Conservation (phyloP, 495 filamentous ascomycete species). For the Penicillium paxilli region DNA sequence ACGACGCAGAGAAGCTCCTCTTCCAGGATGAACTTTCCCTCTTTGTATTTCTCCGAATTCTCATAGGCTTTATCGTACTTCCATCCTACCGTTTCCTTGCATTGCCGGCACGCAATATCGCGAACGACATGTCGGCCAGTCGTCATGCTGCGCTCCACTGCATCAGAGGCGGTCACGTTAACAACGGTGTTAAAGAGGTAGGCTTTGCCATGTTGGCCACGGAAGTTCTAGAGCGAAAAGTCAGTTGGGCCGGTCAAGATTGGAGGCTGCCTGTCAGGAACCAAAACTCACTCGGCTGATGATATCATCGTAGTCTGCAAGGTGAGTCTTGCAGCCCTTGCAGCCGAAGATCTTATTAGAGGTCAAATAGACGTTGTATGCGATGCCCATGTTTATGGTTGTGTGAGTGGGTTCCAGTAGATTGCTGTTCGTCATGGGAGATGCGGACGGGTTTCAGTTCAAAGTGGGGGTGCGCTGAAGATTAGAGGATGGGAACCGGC, state of each 20-base stretch:
- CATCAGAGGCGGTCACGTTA: slow-evolving; percentile 77
- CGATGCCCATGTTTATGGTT: slow-evolving; percentile 73
- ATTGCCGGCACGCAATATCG: slow-evolving; percentile 87
- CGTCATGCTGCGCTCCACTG: slow-evolving; percentile 97
- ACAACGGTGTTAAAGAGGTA: slow-evolving; percentile 95
- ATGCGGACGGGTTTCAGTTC: background rate
- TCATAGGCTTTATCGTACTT: slow-evolving; percentile 99
- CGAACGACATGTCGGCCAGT: slow-evolving; percentile 92
- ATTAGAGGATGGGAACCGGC: background rate
- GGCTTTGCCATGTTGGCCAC: slow-evolving; percentile 96
- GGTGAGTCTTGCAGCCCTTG: slow-evolving; percentile 92
- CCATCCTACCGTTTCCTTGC: slow-evolving; percentile 92
- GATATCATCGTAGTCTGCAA: slow-evolving; percentile 93
- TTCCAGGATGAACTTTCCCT: slow-evolving; percentile 96
- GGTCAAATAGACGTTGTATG: slow-evolving; percentile 94
- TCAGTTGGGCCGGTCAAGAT: slow-evolving; percentile 2
- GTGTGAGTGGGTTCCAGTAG: background rate
- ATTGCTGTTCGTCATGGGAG: slow-evolving; percentile 1
- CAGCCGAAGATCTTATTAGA: slow-evolving; percentile 91
- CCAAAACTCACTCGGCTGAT: slow-evolving; percentile 74
- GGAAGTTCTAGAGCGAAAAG: slow-evolving; percentile 83
- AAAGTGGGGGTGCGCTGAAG: background rate
- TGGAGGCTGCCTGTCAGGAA: background rate
- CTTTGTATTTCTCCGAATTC: slow-evolving; percentile 92
- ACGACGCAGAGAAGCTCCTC: slow-evolving; percentile 86